phyloP scores from a whole-genome alignment of 2,329 filamentous ascomycete genomes.

The Ophiocordyceps unilateralis region DNA sequence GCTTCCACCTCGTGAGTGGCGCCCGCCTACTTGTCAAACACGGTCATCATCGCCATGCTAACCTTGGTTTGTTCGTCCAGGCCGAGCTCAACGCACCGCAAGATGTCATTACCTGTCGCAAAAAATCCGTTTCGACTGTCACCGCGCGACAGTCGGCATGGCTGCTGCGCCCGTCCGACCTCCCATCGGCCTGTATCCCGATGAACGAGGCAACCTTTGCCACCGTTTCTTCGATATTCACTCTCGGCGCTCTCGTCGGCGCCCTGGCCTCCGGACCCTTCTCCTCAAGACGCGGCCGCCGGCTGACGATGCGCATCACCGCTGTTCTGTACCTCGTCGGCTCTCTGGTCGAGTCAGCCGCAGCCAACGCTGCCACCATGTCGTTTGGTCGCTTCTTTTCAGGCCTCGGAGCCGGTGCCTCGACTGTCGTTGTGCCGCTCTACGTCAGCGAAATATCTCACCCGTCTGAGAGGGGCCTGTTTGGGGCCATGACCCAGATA shows the following conservation, averaged over 20 bases:
- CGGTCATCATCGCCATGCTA: neutral
- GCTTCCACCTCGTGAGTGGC: slow-evolving; percentile 67
- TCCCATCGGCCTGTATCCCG: slow-evolving; percentile 62
- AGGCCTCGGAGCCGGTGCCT: slow-evolving; percentile 71
- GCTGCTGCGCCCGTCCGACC: slow-evolving; percentile 12
- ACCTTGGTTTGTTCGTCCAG: slow-evolving; percentile 15
- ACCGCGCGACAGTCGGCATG: slow-evolving; percentile 11
- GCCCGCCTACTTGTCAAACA: neutral
- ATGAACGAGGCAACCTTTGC: slow-evolving; percentile 76
- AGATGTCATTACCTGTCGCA: slow-evolving; percentile 78
- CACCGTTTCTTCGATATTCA: slow-evolving; percentile 78
- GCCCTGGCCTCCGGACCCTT: slow-evolving; percentile 65
- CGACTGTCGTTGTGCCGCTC: slow-evolving; percentile 83
- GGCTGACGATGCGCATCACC: slow-evolving; percentile 60
- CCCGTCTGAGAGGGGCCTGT: slow-evolving; percentile 56
- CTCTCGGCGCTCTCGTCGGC: slow-evolving; percentile 70
- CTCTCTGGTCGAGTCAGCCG: slow-evolving; percentile 56
- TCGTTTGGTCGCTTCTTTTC: slow-evolving; percentile 60
- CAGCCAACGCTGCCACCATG: slow-evolving; percentile 49
- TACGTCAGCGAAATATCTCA: slow-evolving; percentile 90
- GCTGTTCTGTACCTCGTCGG: slow-evolving; percentile 62
- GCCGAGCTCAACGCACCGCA: slow-evolving; percentile 91
- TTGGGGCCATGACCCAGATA: slow-evolving; percentile 74
- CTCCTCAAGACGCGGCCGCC: slow-evolving; percentile 60
- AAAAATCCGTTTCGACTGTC: slow-evolving; percentile 19